These are phyloP conservation scores for Coelastrella sp. DNA, from an alignment of 139 green algal genomes.

Conservation along the genomic window DNA sequence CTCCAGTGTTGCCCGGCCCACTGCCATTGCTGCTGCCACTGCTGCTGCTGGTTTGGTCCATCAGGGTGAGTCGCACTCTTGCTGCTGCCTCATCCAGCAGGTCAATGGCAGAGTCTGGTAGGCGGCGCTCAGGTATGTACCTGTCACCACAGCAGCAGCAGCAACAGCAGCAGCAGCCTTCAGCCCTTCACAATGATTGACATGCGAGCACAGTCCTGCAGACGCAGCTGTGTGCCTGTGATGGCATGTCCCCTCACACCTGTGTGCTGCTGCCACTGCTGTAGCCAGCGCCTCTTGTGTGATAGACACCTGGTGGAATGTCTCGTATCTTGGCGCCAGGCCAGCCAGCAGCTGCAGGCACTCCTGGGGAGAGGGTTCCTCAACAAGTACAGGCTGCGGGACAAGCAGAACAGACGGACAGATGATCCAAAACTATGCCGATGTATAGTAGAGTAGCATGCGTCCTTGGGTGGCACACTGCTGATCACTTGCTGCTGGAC, in stretches of 20 bases:
- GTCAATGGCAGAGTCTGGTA: constrained; percentile 87
- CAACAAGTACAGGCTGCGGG: constrained; percentile 79
- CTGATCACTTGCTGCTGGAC: too few relatives aligned
- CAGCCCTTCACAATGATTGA: background rate
- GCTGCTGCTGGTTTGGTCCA: constrained; percentile 1
- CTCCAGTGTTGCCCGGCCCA: background rate
- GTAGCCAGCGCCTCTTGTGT: constrained; percentile 72
- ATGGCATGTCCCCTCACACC: constrained; percentile 19
- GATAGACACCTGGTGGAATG: constrained; percentile 84
- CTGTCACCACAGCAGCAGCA: constrained; percentile 27
- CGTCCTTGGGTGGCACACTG: too few relatives aligned
- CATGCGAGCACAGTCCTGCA: background rate
- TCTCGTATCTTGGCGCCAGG: constrained; percentile 84
- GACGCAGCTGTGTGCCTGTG: background rate
- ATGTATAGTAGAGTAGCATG: too few relatives aligned
- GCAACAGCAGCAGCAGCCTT: background rate
- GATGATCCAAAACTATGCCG: too few relatives aligned
- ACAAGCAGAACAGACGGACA: too few relatives aligned
- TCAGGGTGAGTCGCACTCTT: constrained; percentile 37
- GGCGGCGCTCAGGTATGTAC: constrained; percentile 77
- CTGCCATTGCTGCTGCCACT: constrained; percentile 1
- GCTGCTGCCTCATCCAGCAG: constrained; percentile 88
- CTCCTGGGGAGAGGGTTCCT: constrained; percentile 79
- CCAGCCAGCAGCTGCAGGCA: constrained; percentile 80
- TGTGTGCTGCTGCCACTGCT: constrained; percentile 71